Conservation (phyloP, 2,329 filamentous ascomycete genomes). For the Cladobotryum mycophilum region DNA sequence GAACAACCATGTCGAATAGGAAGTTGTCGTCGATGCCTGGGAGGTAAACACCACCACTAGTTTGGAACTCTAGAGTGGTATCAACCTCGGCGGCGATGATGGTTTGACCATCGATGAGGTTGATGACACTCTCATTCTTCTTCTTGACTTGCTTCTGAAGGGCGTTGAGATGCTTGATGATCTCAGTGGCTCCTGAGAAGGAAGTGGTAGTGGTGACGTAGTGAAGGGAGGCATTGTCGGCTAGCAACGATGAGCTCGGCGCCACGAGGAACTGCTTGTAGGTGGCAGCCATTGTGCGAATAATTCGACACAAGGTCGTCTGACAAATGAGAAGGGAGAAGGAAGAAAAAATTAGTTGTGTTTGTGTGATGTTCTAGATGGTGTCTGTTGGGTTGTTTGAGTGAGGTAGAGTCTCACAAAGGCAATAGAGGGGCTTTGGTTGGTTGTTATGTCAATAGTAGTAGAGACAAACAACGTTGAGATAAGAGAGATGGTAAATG, state of each 20-base stretch:
- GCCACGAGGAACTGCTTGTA: slow-evolving; percentile 70
- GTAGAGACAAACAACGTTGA: background rate
- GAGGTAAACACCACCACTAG: slow-evolving; percentile 77
- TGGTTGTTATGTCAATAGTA: slow-evolving; percentile 4
- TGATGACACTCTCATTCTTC: slow-evolving; percentile 72
- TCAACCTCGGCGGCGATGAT: slow-evolving; percentile 78
- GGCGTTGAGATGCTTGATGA: slow-evolving; percentile 73
- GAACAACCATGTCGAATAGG: slow-evolving; percentile 71
- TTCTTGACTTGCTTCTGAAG: slow-evolving; percentile 72
- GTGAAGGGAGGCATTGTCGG: slow-evolving; percentile 63
- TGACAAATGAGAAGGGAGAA: background rate
- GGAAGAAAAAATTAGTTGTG: background rate
- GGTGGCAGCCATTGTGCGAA: slow-evolving; percentile 35
- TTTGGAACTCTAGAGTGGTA: slow-evolving; percentile 74
- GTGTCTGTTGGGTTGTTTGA: slow-evolving; percentile 1
- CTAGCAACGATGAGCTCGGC: slow-evolving; percentile 57
- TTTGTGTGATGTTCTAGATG: background rate
- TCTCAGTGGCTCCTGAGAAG: slow-evolving; percentile 63
- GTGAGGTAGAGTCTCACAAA: background rate
- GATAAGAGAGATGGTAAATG: slow-evolving; percentile 3
- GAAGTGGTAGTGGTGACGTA: slow-evolving; percentile 86
- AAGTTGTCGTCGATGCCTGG: slow-evolving; percentile 93
- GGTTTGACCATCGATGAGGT: slow-evolving; percentile 63
- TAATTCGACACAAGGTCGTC: background rate
- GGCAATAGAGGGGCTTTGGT: background rate